Base-by-base conservation (phyloP, 2,329 filamentous ascomycete genomes). In the Uncinocarpus reesii region DNA sequence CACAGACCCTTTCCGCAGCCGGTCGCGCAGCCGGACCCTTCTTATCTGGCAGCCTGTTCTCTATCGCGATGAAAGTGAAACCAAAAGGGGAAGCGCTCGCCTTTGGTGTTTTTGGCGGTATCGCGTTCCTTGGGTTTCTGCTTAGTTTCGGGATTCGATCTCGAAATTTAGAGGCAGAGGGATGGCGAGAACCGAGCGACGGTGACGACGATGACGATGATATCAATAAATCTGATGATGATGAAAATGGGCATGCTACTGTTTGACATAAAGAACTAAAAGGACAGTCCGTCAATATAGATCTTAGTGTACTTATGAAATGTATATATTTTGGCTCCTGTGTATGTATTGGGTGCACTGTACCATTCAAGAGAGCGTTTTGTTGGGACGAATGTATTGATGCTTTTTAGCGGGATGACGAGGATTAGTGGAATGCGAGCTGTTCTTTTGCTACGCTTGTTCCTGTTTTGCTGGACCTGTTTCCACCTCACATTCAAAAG, bases 1-100 rank as follows among this genome's bases (percentile, higher is more conserved):
- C 92, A 0, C 92, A 98, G 65, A 95, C 88, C 0, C 78, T 98
- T 0, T 94, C 87, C 0, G 92, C 92, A 0, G 86, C 86, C 0
- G 92, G 92, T 7, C 81, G 92, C 51, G 88, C 89, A 36, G 77
- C 87, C 0, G 92, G 92, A 0, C 92, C 92, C 0, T 89, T 96
- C 55, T 71, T 94, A 0, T 92, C 88, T 0, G 92, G 92, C 0
- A 81, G 81, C 0, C 71, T 98, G 0, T 98, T 94, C 64, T 86
- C 86, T 0, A 71, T 90, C 0, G 83, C 87, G 0, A 83, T 80
- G 0, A 75, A 77, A 42, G 74, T 95, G 4, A 71, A 75, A 8
- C 84, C 82, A 2, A 92, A 88, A 60, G 90, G 92, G 1, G 89
- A 95, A 65, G 80, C 81, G 1, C 67, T 96, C 3, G 81, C 86